phyloP scores from a whole-genome alignment of 78 protist genomes.

The Isochrysis galbana region DNA sequence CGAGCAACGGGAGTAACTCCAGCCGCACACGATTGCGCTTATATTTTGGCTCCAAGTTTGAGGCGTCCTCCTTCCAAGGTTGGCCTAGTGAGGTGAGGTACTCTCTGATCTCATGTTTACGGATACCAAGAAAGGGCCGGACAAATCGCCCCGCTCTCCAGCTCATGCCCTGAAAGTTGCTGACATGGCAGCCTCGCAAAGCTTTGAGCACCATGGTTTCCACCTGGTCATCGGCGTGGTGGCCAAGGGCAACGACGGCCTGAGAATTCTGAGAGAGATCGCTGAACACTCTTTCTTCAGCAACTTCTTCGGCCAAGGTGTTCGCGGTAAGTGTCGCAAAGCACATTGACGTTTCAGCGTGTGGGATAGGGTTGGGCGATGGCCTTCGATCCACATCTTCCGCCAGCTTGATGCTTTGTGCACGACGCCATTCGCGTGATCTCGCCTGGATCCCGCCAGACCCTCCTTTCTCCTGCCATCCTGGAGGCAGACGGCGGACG shows the following conservation, averaged over 20 bases:
- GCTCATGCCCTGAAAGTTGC: background rate
- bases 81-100: background rate
- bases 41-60: background rate
- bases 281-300: too few relatives aligned
- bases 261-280: too few relatives aligned
- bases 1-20: conserved; percentile 9
- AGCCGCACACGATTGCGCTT: conserved; percentile 7
- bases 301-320: too few relatives aligned
- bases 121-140: background rate
- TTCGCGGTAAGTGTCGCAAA: too few relatives aligned
- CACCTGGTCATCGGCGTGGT: background rate
- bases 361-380: too few relatives aligned
- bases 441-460: background rate
- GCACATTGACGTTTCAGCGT: too few relatives aligned
- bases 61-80: background rate
- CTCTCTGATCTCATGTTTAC: background rate
- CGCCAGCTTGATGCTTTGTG: background rate
- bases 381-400: background rate
- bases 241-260: background rate
- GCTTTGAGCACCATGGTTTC: background rate
- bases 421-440: background rate
- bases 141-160: background rate
- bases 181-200: conserved; percentile 9
- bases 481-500: background rate
- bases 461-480: background rate